Base-by-base conservation (phyloP, 2,329 filamentous ascomycete species). In the Pseudohalonectria lignicola region DNA sequence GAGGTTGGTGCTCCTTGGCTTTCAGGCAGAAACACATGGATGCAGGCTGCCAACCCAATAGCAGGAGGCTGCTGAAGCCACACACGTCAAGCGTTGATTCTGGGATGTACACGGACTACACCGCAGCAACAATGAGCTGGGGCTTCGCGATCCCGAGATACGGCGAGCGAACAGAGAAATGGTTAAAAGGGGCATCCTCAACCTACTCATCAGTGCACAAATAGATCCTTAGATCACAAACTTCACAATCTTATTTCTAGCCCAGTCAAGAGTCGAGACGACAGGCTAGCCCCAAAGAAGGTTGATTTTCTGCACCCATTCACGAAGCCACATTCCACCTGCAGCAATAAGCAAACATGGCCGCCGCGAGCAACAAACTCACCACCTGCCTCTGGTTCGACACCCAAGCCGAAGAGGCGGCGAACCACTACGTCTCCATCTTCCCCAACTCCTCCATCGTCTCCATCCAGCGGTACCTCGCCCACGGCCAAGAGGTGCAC, bases 311-410 rank as follows among this genome's bases (percentile, higher is more conserved):
- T 26, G 25, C 7, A 26, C 25, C 13, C 25, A 26, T 13, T 8
- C 25, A 7, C n/a, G 25, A 3, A 10, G n/a, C n/a, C 25, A 5
- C 13, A n/a, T 15, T 15, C 12, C 12, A 30, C 13, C 28, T n/a
- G 12, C 12, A 30, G 9, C 12, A 30, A 30, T 13, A 26, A 26
- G 13, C 25, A 30, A 30, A 30, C 28, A 30, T 30, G 28, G 28
- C 28, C 28, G 28, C 28, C 12, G 16, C n/a, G n/a, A n/a, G n/a
- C 30, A 32, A 32, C 30, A 32, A 32, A 10, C 17, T 57, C 37
- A 54, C 49, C 23, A 51, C 49, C 32, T 56, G 51, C 37, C 59
- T 66, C 47, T 66, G 62, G 62, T 64, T 65, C 40, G 49, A 62
- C 44, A 50, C 49, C 46, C 42, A 59, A n/a, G 62, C 59, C 15